Conservation (phyloP, 2,329 filamentous ascomycete genomes). For the Colletotrichum sp. region DNA sequence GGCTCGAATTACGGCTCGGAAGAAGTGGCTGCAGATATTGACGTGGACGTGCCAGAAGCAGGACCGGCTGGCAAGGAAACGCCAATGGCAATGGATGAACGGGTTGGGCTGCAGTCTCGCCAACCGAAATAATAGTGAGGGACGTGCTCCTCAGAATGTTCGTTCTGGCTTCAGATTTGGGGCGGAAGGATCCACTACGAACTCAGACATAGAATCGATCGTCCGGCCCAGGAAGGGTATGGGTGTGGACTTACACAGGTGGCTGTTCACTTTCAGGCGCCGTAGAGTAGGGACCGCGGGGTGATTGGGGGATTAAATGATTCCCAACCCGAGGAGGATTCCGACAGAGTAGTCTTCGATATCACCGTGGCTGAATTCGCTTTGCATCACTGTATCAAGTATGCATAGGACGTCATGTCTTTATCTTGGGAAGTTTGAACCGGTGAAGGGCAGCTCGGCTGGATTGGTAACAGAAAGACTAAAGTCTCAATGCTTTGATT, state of each 20-base stretch:
- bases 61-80: background rate
- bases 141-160: too few species aligned
- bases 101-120: background rate
- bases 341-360: background rate
- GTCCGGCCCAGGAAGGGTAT: background rate
- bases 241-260: background rate
- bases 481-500: background rate
- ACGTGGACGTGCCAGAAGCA: background rate
- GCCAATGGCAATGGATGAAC: background rate
- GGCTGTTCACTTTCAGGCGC: background rate
- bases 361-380: background rate
- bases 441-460: rapidly evolving
- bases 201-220: background rate
- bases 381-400: background rate
- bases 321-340: background rate
- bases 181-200: background rate
- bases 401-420: background rate
- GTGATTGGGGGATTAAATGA: background rate
- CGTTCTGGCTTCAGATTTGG: background rate
- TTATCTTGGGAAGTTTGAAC: background rate
- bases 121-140: background rate
- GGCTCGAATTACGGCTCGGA: rapidly evolving
- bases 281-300: background rate
- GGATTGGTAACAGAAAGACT: background rate
- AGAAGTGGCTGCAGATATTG: rapidly evolving